Evolutionary conservation across 1,139 yeast genomes (phyloP), one percentile per base, ranked within the genome.

Genomic region (Debaryomyces robertsiae): DNA sequence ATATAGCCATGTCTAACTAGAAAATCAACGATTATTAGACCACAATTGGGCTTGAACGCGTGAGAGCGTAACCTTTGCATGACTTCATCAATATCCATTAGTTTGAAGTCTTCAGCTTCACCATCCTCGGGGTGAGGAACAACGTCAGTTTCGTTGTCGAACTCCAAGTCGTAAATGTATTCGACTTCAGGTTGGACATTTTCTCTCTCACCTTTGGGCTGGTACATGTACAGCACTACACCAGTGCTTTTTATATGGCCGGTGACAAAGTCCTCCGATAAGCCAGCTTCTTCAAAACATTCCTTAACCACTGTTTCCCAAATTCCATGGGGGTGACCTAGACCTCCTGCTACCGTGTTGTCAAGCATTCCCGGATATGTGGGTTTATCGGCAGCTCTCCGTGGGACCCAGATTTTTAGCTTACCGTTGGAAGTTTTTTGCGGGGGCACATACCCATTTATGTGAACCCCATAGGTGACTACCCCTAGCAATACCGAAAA

Each of bases 331-430:
- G 96, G 96, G 56, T 83, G 74, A 0, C 96, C 96, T 15, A 93
- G 58, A 0, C 98, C 98, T 1, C 98, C 98, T 0, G 96, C 98
- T 4, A 93, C 88, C 1, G 95, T 88, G 57, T 91, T 93, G 60
- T 93, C 98, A 32, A 90, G 73, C 87, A 81, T 84, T 0, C 88
- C 85, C 0, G 98, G 98, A 65, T 81, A 90, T 0, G 98, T 93
- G 13, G 86, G 84, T 57, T 93, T 93, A 1, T 81, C 73, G 10
- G 68, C 58, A 0, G 97, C 77, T 49, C 98, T 70, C 46, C 88
- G 69, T 0, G 98, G 96, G 4, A 91, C 74, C 98, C 98, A 93
- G 42, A 93, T 55, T 53, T 79, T 77, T 33, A 81, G 53, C 30
- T 72, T 69, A 0, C 75, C 76, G 16, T 70, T 60, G 9, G 69